phyloP scores from a whole-genome alignment of 2,329 filamentous ascomycete species.

The Fusarium stilboides region DNA sequence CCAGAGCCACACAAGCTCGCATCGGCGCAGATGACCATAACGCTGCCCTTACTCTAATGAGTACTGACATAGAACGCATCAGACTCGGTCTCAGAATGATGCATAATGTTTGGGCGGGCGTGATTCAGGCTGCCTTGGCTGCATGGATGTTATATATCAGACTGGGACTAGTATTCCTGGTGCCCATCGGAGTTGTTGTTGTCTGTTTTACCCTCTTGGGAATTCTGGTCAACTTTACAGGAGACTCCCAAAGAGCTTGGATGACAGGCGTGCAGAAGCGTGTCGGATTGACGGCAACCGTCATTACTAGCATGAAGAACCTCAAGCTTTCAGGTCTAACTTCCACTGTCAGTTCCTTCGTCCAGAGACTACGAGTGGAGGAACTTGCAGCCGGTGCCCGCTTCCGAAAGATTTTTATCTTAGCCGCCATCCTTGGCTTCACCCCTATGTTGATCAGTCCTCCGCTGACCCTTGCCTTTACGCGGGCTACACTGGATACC shows the following conservation, averaged over 20 bases:
- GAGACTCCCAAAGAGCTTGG: constrained; percentile 52
- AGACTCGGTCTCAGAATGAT: constrained; percentile 52
- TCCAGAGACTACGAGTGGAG: constrained; percentile 47
- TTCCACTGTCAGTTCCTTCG: constrained; percentile 45
- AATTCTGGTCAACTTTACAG: constrained; percentile 28
- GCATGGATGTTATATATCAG: constrained; percentile 63
- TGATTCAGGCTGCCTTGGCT: constrained; percentile 60
- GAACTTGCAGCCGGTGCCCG: constrained; percentile 50
- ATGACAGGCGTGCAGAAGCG: constrained; percentile 55
- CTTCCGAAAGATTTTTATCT: constrained; percentile 45
- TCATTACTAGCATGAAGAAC: constrained; percentile 52
- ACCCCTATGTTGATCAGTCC: constrained; percentile 52
- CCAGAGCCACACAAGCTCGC: constrained; percentile 51
- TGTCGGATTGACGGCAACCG: constrained; percentile 50
- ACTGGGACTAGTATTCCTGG: constrained; percentile 63
- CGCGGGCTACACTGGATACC: constrained; percentile 49
- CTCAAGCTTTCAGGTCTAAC: constrained; percentile 52
- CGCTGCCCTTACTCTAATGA: constrained; percentile 63
- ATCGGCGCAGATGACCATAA: constrained; percentile 54
- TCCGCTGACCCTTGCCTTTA: constrained; percentile 54
- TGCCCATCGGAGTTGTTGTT: constrained; percentile 62
- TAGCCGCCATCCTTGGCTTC: constrained; percentile 51
- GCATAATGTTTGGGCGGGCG: constrained; percentile 59
- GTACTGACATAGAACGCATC: constrained; percentile 62
- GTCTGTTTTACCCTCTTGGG: constrained; percentile 37